Base-by-base conservation (phyloP, 768 basidiomycete species). In the Leucocoprinus leucothites region DNA sequence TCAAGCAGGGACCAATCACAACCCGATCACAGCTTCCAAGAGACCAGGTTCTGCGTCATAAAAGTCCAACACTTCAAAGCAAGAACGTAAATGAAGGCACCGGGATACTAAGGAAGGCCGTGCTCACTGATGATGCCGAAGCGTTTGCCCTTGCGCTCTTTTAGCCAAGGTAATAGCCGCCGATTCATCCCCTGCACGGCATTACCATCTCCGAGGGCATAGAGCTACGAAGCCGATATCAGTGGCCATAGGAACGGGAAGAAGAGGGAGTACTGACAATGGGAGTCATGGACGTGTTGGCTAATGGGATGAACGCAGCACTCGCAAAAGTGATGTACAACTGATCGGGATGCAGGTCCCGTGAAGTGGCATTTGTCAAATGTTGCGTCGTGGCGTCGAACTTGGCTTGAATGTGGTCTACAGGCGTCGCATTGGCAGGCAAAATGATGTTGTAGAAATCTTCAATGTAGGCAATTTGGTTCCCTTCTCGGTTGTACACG, bases 281-380 rank as follows among this genome's bases (percentile, higher is more conserved):
- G 31, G 43, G n/a, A 8, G 48, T 48, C 21, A 42, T 26, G 46
- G 34, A 21, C 9, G 31, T 43, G 42, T 40, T 35, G 6, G 47
- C 36, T 14, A 40, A 21, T 9, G 48, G 11, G 24, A 40, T 9
- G 2, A 47, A 28, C 5, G 73, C 72, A 3, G 77, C 72, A 59
- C 76, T 78, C 19, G 78, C 73, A 64, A 80, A 80, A 51, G 66
- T 74, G 60, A 79, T 77, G 56, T 72, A 81, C 7, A 81, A 61
- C 59, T 78, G 75, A 56, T 79, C 74, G 0, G 69, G 66, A 44
- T 69, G 62, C 19, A 63, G 58, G 36, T 72, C 65, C 1, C 57
- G 51, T n/a, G 26, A 64, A 6, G 72, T 74, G 0, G 79, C 79
- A 52, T 76, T 72, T 21, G 67, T 63, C 28, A 81, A 50, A 58